Conservation (phyloP, 495 filamentous ascomycete species). For the Hyphodiscus hymeniophilus region DNA sequence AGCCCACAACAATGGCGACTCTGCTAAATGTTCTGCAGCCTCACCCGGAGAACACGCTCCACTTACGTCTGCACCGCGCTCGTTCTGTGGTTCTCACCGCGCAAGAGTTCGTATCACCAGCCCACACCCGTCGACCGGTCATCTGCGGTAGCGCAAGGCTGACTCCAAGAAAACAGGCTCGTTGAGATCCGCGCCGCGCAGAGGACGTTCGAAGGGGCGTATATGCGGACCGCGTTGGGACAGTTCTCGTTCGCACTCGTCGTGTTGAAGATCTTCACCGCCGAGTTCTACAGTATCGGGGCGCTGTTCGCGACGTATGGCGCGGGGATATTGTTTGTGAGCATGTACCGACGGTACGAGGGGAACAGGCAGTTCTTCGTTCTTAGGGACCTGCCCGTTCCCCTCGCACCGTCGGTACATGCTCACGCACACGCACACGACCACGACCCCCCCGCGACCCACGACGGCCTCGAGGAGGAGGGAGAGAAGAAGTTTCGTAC, state of each 20-base stretch:
- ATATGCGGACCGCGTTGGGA: slow-evolving; percentile 85
- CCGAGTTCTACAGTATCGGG: slow-evolving; percentile 89
- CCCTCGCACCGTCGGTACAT: too few species aligned
- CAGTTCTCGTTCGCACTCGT: slow-evolving; percentile 94
- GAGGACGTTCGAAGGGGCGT: slow-evolving; percentile 94
- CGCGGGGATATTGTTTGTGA: slow-evolving; percentile 69
- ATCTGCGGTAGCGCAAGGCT: slow-evolving; percentile 2
- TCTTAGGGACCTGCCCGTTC: too few species aligned
- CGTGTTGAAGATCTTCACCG: slow-evolving; percentile 92
- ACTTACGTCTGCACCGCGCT: slow-evolving; percentile 74
- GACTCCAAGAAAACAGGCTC: slow-evolving; percentile 36
- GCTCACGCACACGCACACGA: too few species aligned
- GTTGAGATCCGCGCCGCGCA: slow-evolving; percentile 92
- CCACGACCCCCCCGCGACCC: too few species aligned
- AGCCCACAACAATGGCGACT: slow-evolving; percentile 4
- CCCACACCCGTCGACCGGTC: background rate
- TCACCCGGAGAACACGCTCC: slow-evolving; percentile 43
- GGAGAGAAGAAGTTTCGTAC: slow-evolving; percentile 74
- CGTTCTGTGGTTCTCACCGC: slow-evolving; percentile 73
- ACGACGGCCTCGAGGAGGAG: too few species aligned
- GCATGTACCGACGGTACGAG: slow-evolving; percentile 73
- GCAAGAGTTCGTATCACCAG: slow-evolving; percentile 54
- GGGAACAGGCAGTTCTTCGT: slow-evolving; percentile 92
- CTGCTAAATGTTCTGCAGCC: slow-evolving; percentile 27
- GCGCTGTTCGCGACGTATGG: slow-evolving; percentile 90